These are phyloP conservation scores for Pythium insidiosum DNA, from an alignment of 352 stramenopile species.

Conservation along the genomic window DNA sequence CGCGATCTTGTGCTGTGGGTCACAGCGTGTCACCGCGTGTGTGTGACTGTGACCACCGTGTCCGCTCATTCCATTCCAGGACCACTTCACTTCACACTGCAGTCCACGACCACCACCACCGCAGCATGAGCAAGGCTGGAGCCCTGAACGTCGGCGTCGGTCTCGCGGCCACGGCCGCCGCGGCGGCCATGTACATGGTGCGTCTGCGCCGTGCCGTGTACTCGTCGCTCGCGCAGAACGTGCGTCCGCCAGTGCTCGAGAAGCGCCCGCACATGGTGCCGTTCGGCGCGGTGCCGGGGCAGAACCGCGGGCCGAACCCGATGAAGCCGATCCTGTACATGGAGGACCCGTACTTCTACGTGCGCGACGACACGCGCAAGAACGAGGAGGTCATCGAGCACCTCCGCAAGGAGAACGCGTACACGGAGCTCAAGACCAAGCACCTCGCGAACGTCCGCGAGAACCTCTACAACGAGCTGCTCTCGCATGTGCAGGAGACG, in stretches of 20 bases:
- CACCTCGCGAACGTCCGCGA: constrained; percentile 78
- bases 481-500: constrained; percentile 87
- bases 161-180: constrained; percentile 33
- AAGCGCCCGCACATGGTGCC: constrained; percentile 77
- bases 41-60: too few relatives aligned
- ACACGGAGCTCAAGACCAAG: constrained; percentile 80
- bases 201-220: constrained; percentile 52
- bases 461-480: constrained; percentile 91
- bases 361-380: constrained; percentile 90
- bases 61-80: too few relatives aligned
- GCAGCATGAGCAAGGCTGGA: constrained; percentile 40
- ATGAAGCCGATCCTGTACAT: constrained; percentile 88
- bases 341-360: constrained; percentile 94
- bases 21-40: too few relatives aligned
- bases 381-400: constrained; percentile 90
- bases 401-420: constrained; percentile 91
- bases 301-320: constrained; percentile 78
- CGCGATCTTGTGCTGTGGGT: too few relatives aligned
- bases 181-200: constrained; percentile 50
- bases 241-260: constrained; percentile 47
- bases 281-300: constrained; percentile 63
- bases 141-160: constrained; percentile 45
- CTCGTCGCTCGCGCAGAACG: constrained; percentile 30
- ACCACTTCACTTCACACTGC: too few relatives aligned
- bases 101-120: too few relatives aligned